Conservation (phyloP, 176 grass and related monocot species). For the Aegilops tauschii region DNA sequence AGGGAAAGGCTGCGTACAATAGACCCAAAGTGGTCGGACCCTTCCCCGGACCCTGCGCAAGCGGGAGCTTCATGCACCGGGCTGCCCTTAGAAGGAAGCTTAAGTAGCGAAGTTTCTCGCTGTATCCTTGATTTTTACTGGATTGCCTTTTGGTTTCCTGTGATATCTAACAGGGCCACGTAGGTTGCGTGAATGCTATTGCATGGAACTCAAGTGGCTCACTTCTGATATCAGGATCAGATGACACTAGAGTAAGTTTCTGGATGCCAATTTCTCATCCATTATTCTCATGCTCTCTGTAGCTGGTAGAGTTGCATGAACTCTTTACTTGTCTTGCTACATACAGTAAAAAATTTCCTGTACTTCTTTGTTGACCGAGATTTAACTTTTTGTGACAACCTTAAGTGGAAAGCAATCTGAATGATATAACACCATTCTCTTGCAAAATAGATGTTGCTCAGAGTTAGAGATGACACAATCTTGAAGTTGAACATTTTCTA, state of each 20-base stretch:
- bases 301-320: neutral
- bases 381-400: neutral
- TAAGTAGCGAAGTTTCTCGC: neutral
- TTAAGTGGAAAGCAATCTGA: neutral
- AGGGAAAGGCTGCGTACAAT: no score
- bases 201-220: constrained; percentile 92
- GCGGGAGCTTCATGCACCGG: no score
- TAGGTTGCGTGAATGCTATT: constrained; percentile 89
- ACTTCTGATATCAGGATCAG: constrained; percentile 94
- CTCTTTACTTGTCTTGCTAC: neutral
- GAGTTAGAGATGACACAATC: neutral
- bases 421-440: constrained; percentile 6
- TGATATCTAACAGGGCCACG: constrained; percentile 59
- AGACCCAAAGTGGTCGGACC: no score
- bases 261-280: neutral
- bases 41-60: no score
- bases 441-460: constrained; percentile 5
- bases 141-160: neutral
- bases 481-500: neutral
- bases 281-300: constrained; percentile 11
- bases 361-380: neutral
- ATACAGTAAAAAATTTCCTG: neutral
- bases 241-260: constrained; percentile 85
- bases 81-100: neutral
- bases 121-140: constrained; percentile 17